Evolutionary conservation across 129 eudicot species (phyloP).

Genomic region (Smallanthus sonchifolius): DNA sequence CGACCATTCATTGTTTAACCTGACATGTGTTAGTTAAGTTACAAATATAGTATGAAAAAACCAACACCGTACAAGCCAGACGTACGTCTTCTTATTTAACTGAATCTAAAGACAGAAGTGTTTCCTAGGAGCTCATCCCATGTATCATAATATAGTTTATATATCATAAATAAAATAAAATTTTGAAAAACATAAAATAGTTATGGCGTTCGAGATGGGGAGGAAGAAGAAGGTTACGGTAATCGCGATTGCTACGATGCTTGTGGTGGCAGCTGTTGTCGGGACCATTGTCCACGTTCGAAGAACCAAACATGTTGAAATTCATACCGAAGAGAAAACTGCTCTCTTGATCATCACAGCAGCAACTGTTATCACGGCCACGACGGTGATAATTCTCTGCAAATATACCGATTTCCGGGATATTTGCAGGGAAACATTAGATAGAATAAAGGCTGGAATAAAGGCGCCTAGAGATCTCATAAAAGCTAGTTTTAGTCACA

Average conservation of each 20-base stretch:
- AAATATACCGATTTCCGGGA: conserved; percentile 38
- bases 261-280: conserved; percentile 53
- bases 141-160: conserved; percentile 3
- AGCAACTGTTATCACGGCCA: neutral
- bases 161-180: neutral
- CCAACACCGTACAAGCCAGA: neutral
- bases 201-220: conserved; percentile 22
- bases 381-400: conserved; percentile 41
- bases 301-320: neutral
- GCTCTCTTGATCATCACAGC: neutral
- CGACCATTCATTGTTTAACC: conserved; percentile 7
- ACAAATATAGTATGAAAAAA: neutral
- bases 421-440: conserved; percentile 38
- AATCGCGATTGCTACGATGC: conserved; percentile 41
- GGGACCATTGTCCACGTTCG: conserved; percentile 36
- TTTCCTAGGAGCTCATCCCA: conserved; percentile 23
- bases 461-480: conserved; percentile 37
- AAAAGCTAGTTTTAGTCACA: conserved; percentile 23
- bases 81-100: conserved; percentile 13
- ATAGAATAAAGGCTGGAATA: conserved; percentile 13
- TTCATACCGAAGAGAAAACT: neutral
- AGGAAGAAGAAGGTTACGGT: conserved; percentile 33
- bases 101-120: neutral
- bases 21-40: neutral
- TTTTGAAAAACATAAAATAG: neutral